A percentile compares a stretch with the other conserved stretches of the same genome.
Evolutionary conservation across 176 grass and related monocot species (phyloP).

Genomic region (Phragmites australis): DNA sequence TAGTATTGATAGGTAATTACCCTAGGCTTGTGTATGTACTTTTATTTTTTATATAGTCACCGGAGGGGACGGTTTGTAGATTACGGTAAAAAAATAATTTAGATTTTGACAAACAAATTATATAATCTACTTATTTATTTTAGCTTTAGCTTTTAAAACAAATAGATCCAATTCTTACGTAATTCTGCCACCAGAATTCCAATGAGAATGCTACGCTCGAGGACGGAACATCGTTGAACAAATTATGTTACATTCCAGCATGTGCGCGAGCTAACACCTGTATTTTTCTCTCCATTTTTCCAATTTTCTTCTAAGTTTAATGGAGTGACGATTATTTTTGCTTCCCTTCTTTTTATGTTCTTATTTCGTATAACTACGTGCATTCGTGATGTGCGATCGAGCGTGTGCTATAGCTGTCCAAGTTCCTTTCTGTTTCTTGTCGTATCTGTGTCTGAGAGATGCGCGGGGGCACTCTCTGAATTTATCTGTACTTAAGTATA

Average conservation of each 20-base stretch:
- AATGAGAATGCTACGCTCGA: neutral
- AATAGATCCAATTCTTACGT: too few species aligned
- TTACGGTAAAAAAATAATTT: too few species aligned
- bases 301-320: neutral
- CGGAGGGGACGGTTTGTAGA: too few species aligned
- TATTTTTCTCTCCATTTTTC: neutral
- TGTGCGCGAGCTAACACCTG: neutral
- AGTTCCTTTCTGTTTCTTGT: neutral
- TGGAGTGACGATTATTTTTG: neutral
- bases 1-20: too few species aligned
- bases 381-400: neutral
- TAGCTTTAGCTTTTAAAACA: too few species aligned
- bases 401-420: slow-evolving; percentile 5
- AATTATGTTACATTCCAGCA: too few species aligned
- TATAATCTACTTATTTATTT: too few species aligned
- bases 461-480: neutral
- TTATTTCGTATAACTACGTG: neutral
- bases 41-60: too few species aligned
- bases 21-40: too few species aligned
- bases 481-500: neutral
- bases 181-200: neutral
- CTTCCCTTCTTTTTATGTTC: neutral
- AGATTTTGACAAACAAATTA: too few species aligned
- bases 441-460: neutral
- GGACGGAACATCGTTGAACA: neutral